Evolutionary conservation across 2,329 filamentous ascomycete genomes (phyloP).

Genomic region (Macrophomina phaseolina): DNA sequence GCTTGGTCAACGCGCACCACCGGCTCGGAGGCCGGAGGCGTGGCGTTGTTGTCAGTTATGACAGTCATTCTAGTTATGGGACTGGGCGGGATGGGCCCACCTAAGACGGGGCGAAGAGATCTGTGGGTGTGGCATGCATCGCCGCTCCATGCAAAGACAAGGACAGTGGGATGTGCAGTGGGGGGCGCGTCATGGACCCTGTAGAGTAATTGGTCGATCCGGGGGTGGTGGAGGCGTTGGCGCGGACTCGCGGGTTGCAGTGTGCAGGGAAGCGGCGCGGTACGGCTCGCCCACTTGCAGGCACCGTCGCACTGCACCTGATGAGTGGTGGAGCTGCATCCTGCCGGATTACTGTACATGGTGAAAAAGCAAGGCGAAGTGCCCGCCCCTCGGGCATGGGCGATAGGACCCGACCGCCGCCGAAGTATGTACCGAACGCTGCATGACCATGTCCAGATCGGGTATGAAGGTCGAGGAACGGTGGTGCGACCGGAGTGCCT

Average conservation of each 20-base stretch:
- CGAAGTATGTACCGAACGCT: not conserved
- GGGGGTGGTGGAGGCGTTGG: constrained; percentile 1
- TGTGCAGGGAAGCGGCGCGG: constrained; percentile 8
- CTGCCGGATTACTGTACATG: not conserved
- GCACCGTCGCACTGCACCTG: not conserved
- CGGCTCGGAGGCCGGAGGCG: not conserved
- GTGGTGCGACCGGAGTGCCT: not conserved
- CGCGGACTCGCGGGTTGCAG: not conserved
- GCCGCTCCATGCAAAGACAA: not conserved
- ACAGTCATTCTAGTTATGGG: constrained; percentile 20
- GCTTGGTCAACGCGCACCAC: no score
- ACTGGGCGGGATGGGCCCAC: not conserved
- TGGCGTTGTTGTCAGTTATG: constrained; percentile 1
- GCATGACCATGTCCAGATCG: constrained; percentile 17
- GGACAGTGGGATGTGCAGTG: constrained; percentile 15
- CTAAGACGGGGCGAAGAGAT: not conserved
- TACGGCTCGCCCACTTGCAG: constrained; percentile 17
- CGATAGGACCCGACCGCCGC: constrained; percentile 7
- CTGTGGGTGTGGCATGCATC: constrained; percentile 9
- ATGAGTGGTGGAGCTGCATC: not conserved
- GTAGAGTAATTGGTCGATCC: constrained; percentile 13
- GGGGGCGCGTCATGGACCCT: not conserved
- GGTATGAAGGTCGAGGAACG: not conserved
- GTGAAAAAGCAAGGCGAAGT: constrained; percentile 1
- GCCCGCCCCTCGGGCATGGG: not conserved